Conservation (phyloP, 805 yeast genomes). For the Saccharomycopsis sp. region DNA sequence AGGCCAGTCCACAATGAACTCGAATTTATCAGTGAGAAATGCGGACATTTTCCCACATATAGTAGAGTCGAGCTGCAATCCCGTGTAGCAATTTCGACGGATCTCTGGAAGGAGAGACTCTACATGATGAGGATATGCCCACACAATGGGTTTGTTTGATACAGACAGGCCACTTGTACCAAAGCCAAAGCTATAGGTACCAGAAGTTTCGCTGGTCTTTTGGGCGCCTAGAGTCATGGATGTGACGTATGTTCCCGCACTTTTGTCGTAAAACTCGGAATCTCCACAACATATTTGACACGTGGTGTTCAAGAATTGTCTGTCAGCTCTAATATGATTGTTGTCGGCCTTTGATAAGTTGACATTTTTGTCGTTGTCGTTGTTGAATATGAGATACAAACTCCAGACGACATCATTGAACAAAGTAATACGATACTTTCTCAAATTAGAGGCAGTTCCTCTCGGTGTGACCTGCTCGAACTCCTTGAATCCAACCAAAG, state of each 20-base stretch:
- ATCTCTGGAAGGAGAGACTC: slow-evolving; percentile 31
- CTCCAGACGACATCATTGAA: slow-evolving; percentile 48
- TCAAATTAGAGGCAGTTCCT: slow-evolving; percentile 28
- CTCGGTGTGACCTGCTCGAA: slow-evolving; percentile 25
- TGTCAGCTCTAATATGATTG: slow-evolving; percentile 34
- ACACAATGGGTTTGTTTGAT: slow-evolving; percentile 39
- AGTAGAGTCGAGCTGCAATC: slow-evolving; percentile 38
- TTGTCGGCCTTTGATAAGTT: slow-evolving; percentile 29
- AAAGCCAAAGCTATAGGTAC: slow-evolving; percentile 43
- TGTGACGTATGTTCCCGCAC: slow-evolving; percentile 63
- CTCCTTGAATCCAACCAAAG: slow-evolving; percentile 39
- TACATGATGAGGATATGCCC: slow-evolving; percentile 50
- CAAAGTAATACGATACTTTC: slow-evolving; percentile 47
- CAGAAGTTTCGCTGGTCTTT: slow-evolving; percentile 37
- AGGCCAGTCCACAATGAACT: slow-evolving; percentile 41
- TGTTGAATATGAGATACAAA: slow-evolving; percentile 40
- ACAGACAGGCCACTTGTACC: slow-evolving; percentile 44
- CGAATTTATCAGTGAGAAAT: slow-evolving; percentile 34
- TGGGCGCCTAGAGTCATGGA: slow-evolving; percentile 48
- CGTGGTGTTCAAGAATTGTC: slow-evolving; percentile 43
- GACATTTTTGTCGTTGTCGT: slow-evolving; percentile 25
- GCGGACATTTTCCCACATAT: slow-evolving; percentile 47
- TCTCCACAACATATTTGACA: slow-evolving; percentile 42
- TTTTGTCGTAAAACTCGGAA: slow-evolving; percentile 46
- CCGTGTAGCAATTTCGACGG: slow-evolving; percentile 30